Base-by-base conservation (phyloP, 176 grass and related monocot genomes). In the Oryza meridionalis region DNA sequence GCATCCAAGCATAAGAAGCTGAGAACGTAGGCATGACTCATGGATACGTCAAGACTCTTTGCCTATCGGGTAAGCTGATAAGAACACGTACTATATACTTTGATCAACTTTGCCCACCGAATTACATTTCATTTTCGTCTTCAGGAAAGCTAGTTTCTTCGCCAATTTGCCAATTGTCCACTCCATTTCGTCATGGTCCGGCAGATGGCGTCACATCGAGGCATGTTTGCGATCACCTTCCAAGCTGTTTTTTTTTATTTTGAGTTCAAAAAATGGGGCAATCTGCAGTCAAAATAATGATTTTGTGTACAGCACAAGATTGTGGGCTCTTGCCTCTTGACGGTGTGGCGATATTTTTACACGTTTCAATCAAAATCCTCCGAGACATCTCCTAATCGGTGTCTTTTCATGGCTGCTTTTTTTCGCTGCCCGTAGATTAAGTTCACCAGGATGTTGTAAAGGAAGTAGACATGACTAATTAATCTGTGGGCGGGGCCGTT, bases 21-120 rank as follows among this genome's bases (percentile, higher is more conserved):
- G 78, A 27, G 67, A 31, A 31, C 55, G 73, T 82, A 72, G 67
- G 47, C 84, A 46, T 90, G 88, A 90, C 68, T 82, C 88, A 83
- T 37, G 42, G 32, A 72, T 62, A 79, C 79, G 83, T 86, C 84
- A 86, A 55, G 73, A 13, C 67, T 35, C 6, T 40, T 35, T 35
- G 65, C 71, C 53, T 12, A 19, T 1, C 6, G n/a, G 16, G 45
- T 9, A 38, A 73, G 58, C 67, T 40, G 73, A 90, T 78, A 78
- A 73, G 73, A 82, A 67, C 88, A 77, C 66, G 88, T 82, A 66
- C 33, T 27, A 49, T 58, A 58, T 17, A 58, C 53, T 21, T 43
- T 53, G 55, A 51, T 62, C 14, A 37, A 77, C 44, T 40, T 75
- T 55, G 14, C 69, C 58, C 29, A 29, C 69, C 32, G 45, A 66